Conservation (phyloP, 176 grass and related monocot genomes). For the Oryza brachyantha region DNA sequence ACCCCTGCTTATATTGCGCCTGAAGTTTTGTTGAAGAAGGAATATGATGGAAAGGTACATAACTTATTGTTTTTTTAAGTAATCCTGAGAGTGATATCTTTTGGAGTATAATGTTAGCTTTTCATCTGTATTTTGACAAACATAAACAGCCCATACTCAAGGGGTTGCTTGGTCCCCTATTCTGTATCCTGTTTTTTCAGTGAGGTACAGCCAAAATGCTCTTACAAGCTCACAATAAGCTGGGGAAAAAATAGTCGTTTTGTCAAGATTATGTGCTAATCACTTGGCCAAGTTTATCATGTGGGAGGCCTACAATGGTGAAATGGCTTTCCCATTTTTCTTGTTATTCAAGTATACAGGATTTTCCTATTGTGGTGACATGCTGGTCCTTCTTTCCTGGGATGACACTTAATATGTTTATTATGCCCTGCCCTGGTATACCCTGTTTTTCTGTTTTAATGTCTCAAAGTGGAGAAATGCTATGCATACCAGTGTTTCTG, state of each 20-base stretch:
- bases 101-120: background rate
- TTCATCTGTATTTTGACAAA: background rate
- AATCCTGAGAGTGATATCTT: background rate
- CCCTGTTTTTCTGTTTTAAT: slow-evolving; percentile 7
- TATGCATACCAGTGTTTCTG: background rate
- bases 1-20: slow-evolving; percentile 84
- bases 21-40: slow-evolving; percentile 78
- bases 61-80: background rate
- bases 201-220: background rate
- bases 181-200: background rate
- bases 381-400: slow-evolving; percentile 1
- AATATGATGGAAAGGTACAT: slow-evolving; percentile 82
- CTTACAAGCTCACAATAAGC: background rate
- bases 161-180: background rate
- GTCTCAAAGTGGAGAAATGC: slow-evolving; percentile 13
- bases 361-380: background rate
- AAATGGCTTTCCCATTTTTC: background rate
- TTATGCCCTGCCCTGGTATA: background rate
- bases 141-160: background rate
- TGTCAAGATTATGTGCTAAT: slow-evolving; percentile 21
- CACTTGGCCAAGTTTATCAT: background rate
- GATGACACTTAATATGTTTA: background rate
- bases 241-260: background rate
- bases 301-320: background rate
- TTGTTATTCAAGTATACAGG: background rate